These are phyloP conservation scores for Pisolithus albus DNA, from an alignment of 768 basidiomycete genomes.

Conservation along the genomic window DNA sequence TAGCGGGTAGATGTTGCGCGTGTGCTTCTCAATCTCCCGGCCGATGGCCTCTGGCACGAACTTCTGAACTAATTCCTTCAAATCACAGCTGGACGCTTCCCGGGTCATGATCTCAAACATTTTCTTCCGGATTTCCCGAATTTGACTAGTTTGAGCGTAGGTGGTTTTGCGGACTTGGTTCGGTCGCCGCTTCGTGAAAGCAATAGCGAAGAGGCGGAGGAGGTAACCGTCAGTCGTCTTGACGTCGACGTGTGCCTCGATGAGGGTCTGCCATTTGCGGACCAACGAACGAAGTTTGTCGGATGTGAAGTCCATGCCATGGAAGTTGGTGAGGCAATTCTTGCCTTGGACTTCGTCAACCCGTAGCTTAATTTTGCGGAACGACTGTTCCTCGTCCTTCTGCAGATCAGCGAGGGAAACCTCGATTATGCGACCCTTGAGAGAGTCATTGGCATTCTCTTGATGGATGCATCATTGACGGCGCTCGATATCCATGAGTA, in stretches of 20 bases:
- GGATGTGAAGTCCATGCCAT: conserved; percentile 99
- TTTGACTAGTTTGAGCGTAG: conserved; percentile 91
- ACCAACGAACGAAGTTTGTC: conserved; percentile 99
- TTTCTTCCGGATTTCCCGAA: conserved; percentile 97
- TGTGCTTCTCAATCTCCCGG: conserved; percentile 98
- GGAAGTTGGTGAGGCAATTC: conserved; percentile 99
- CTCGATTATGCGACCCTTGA: conserved; percentile 96
- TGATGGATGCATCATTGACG: conserved; percentile 9
- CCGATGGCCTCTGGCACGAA: conserved; percentile 99
- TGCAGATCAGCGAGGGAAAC: conserved; percentile 95
- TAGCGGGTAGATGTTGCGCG: conserved; percentile 93
- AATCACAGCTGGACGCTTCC: conserved; percentile 89
- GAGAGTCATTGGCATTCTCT: conserved; percentile 99
- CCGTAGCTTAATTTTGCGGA: conserved; percentile 99
- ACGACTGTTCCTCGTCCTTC: conserved; percentile 99
- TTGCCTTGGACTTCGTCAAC: conserved; percentile 96
- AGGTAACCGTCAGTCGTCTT: conserved; percentile 99
- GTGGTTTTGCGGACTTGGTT: conserved; percentile 98
- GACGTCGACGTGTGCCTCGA: conserved; percentile 98
- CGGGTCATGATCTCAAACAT: conserved; percentile 99
- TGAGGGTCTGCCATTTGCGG: conserved; percentile 99
- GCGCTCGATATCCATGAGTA: not conserved
- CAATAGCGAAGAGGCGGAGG: conserved; percentile 96
- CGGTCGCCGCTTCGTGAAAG: conserved; percentile 96
- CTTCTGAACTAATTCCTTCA: conserved; percentile 98